phyloP scores from a whole-genome alignment of 495 filamentous ascomycete genomes.

The Penicillium silybi region DNA sequence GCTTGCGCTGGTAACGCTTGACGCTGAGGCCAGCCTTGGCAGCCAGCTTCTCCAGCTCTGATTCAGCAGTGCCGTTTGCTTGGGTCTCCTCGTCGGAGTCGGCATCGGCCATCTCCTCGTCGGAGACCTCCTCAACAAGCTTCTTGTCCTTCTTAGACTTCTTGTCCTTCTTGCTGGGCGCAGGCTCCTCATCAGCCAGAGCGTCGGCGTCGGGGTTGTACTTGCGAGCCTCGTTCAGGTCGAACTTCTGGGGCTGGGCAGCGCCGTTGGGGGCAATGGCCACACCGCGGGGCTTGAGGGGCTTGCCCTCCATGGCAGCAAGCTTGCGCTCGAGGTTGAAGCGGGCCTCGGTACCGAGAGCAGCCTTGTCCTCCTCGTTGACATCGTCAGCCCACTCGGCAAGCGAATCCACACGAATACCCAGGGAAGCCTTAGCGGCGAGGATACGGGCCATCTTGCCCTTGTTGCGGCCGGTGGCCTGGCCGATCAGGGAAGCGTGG shows the following conservation, averaged over 20 bases:
- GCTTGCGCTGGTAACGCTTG: conserved; percentile 68
- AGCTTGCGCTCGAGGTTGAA: conserved; percentile 82
- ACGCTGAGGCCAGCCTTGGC: conserved; percentile 60
- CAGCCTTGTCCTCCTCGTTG: conserved; percentile 81
- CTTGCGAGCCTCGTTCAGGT: conserved; percentile 88
- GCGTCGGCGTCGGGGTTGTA: conserved; percentile 96
- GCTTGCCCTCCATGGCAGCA: conserved; percentile 83
- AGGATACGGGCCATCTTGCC: conserved; percentile 98
- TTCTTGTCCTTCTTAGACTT: conserved; percentile 53
- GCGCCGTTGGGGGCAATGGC: conserved; percentile 70
- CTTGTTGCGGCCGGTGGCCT: conserved; percentile 97
- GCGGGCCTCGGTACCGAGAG: conserved; percentile 67
- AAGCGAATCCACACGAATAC: conserved; percentile 88
- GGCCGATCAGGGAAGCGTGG: conserved; percentile 93
- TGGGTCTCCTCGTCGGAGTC: conserved; percentile 47
- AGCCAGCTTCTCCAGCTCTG: conserved; percentile 53
- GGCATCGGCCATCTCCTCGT: conserved; percentile 55
- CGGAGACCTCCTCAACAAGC: conserved; percentile 47
- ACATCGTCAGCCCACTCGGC: conserved; percentile 74
- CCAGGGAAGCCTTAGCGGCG: conserved; percentile 86
- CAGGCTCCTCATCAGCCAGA: conserved; percentile 60
- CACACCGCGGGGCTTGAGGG: conserved; percentile 70
- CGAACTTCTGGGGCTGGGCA: conserved; percentile 69
- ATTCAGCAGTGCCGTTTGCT: conserved; percentile 41
- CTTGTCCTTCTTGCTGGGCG: conserved; percentile 44